Evolutionary conservation across 1,284 basidiomycete genomes (phyloP).

Genomic region (Inonotus obliquus): DNA sequence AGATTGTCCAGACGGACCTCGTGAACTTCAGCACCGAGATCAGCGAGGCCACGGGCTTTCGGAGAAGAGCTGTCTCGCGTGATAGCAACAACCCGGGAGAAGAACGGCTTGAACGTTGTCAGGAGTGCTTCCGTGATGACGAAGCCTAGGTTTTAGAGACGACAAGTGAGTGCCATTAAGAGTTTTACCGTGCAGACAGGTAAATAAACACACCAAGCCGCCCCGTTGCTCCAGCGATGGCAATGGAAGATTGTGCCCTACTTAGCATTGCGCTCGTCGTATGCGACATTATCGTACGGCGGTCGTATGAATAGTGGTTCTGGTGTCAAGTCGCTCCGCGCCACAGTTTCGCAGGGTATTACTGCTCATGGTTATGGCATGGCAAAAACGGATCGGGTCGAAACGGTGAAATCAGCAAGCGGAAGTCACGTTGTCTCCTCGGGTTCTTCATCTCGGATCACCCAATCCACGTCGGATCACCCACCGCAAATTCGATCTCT

Average conservation of each 20-base stretch:
- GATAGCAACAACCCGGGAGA: conserved; percentile 25
- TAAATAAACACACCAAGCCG: conserved; percentile 26
- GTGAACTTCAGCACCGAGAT: conserved; percentile 25
- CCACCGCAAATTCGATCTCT: too few relatives aligned
- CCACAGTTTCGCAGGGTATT: neutral
- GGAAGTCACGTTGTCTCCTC: neutral
- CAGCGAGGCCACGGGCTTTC: conserved; percentile 22
- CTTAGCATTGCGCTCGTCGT: conserved; percentile 21
- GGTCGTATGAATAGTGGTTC: neutral
- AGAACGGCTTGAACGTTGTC: conserved; percentile 23
- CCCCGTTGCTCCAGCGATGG: conserved; percentile 28
- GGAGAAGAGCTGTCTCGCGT: conserved; percentile 23
- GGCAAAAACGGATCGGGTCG: neutral
- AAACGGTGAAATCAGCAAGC: neutral
- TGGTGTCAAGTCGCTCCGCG: neutral
- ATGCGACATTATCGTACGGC: conserved; percentile 18
- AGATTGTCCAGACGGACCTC: conserved; percentile 12
- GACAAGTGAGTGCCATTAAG: neutral
- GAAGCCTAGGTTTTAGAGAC: conserved; percentile 13
- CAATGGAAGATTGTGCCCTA: conserved; percentile 23
- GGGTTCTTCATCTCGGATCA: neutral
- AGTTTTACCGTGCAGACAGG: too few relatives aligned
- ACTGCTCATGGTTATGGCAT: neutral
- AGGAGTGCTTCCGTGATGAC: conserved; percentile 22
- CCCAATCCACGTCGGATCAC: too few relatives aligned